Conservation (phyloP, 352 stramenopile genomes). For the Thalassiosira delicatula region DNA sequence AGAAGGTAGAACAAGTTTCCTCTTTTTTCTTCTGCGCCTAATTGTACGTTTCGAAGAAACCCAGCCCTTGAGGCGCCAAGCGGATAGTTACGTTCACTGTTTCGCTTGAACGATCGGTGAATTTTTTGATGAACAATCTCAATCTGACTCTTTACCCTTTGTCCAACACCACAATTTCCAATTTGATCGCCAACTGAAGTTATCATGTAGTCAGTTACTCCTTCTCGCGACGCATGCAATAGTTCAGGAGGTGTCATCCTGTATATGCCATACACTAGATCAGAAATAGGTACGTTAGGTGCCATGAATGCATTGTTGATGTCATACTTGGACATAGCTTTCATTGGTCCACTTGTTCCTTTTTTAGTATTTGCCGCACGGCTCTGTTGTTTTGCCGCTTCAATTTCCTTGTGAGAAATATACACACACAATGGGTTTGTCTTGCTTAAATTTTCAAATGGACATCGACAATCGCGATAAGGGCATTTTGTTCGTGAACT, state of each 20-base stretch:
- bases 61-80: constrained; percentile 3
- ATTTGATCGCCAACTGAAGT: neutral
- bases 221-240: neutral
- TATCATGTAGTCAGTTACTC: constrained; percentile 21
- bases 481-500: neutral
- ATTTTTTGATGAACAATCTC: constrained; percentile 3
- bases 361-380: neutral
- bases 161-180: neutral
- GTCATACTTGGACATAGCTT: constrained; percentile 27
- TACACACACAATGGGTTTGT: constrained; percentile 10
- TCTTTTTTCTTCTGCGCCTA: neutral
- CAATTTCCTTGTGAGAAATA: constrained; percentile 3
- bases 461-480: constrained; percentile 34
- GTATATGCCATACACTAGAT: constrained; percentile 6
- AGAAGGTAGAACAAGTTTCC: constrained; percentile 23
- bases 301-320: constrained; percentile 22
- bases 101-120: neutral
- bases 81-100: constrained; percentile 19
- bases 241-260: constrained; percentile 18
- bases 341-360: neutral
- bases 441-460: constrained; percentile 4
- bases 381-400: constrained; percentile 14
- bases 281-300: neutral
- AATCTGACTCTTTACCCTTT: neutral
- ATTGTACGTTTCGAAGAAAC: constrained; percentile 7